phyloP scores from a whole-genome alignment of 768 basidiomycete genomes.

The Phylloporus sp. region DNA sequence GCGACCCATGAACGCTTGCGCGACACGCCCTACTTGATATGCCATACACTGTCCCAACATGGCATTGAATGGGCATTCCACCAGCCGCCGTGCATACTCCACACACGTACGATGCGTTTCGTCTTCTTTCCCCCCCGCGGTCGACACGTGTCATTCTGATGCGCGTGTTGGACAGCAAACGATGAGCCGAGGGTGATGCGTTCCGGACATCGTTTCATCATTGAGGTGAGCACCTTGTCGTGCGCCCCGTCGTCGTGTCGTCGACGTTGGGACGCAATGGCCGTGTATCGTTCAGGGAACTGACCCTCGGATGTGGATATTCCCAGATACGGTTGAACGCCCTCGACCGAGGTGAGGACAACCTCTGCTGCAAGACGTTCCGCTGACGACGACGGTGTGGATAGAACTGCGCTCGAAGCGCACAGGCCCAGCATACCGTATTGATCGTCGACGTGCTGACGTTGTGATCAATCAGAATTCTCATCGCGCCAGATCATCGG shows the following conservation, averaged over 20 bases:
- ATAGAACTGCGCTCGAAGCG: slow-evolving; percentile 80
- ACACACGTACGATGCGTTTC: slow-evolving; percentile 52
- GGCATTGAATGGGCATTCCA: slow-evolving; percentile 85
- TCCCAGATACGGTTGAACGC: slow-evolving; percentile 92
- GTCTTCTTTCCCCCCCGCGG: background rate
- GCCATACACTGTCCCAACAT: slow-evolving; percentile 74
- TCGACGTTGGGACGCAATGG: slow-evolving; percentile 30
- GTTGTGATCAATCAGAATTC: slow-evolving; percentile 22
- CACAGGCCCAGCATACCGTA: slow-evolving; percentile 87
- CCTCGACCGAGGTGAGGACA: slow-evolving; percentile 74
- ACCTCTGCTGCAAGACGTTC: background rate
- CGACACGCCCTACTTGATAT: slow-evolving; percentile 48
- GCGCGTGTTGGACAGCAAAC: slow-evolving; percentile 59
- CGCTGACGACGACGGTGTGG: background rate
- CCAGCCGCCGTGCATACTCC: slow-evolving; percentile 75
- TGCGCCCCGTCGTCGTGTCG: background rate
- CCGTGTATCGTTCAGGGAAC: slow-evolving; percentile 75
- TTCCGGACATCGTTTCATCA: slow-evolving; percentile 88
- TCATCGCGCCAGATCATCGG: background rate
- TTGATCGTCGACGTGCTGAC: slow-evolving; percentile 83
- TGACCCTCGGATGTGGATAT: slow-evolving; percentile 65
- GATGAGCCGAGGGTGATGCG: slow-evolving; percentile 78
- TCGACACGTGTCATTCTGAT: too few relatives aligned
- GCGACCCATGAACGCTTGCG: slow-evolving; percentile 56
- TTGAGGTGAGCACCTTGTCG: slow-evolving; percentile 60